Conservation (phyloP, 257 asterid genomes). For the Gynochthodes officinalis region DNA sequence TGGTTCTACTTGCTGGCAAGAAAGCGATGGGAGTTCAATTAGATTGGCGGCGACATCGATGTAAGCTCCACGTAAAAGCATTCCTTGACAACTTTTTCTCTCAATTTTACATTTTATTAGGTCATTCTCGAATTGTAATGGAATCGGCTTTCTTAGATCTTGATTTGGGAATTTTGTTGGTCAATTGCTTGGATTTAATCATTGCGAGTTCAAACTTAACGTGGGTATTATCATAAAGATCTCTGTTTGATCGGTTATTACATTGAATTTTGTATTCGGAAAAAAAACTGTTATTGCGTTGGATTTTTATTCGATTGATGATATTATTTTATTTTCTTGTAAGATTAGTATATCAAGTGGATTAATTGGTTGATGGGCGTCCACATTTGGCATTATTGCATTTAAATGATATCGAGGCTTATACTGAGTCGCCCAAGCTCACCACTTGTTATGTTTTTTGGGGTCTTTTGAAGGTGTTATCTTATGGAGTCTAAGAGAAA, state of each 20-base stretch:
- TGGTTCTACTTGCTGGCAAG: conserved; percentile 78
- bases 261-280: background rate
- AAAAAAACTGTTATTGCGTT: background rate
- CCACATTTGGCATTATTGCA: background rate
- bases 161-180: background rate
- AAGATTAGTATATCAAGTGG: background rate
- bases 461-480: background rate
- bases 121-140: background rate
- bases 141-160: background rate
- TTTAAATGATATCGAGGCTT: background rate
- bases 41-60: conserved; percentile 74
- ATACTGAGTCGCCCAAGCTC: too few species aligned
- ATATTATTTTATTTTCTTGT: background rate
- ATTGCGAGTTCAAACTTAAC: background rate
- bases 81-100: background rate
- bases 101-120: background rate
- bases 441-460: too few species aligned
- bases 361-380: background rate
- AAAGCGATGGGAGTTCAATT: conserved; percentile 58
- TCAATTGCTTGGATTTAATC: background rate
- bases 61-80: conserved; percentile 30
- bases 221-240: background rate
- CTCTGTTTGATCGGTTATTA: background rate
- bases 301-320: background rate
- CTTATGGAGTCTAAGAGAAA: too few species aligned